Base-by-base conservation (phyloP, 352 stramenopile genomes). In the Pythium aristosporum region DNA sequence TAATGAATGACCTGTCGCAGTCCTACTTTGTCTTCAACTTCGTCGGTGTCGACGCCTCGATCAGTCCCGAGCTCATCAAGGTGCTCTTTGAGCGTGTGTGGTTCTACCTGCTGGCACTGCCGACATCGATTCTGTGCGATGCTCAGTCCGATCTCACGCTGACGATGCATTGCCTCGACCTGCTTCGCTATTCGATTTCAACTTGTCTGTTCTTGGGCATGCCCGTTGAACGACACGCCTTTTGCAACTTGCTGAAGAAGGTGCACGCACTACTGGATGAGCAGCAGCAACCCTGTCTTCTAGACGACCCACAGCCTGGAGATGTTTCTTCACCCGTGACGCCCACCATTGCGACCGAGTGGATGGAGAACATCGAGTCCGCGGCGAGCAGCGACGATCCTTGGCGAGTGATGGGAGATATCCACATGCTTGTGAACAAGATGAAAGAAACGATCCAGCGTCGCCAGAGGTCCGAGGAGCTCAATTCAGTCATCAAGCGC, bases 81-180 rank as follows among this genome's bases (percentile, higher is more conserved):
- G 72, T 96, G 15, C 76, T 98, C 11, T 97, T 98, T 36, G 82
- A 96, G 54, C 83, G 92, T 8, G 93, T 96, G n/a, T 99, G 95
- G 94, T 98, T 98, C 67, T 92, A 97, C 44, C 88, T 98, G 55
- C 81, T 94, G n/a, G 81, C 87, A 32, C 71, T 96, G 0, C 86
- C 85, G 32, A 94, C 85, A 8, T 92, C 81, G 2, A 96, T 96
- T 55, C 61, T 96, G 49, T 85, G 82, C 32, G 87, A 92, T 62
- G 77, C 70, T 52, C 80, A 92, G 63, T 85, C 82, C 11, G 82
- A 96, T 68, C 60, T 94, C 63, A 87, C 79, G 30, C 77, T 92
- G 32, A 84, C 79, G 23, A 85, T 91, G 75, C 85, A 91, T 37
- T 93, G 85, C 44, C 79, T 94, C 25, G 87, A 96, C 53, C 59